Evolutionary conservation across 257 asterid genomes (phyloP).

Genomic region (Nicotiana tomentosiformis): DNA sequence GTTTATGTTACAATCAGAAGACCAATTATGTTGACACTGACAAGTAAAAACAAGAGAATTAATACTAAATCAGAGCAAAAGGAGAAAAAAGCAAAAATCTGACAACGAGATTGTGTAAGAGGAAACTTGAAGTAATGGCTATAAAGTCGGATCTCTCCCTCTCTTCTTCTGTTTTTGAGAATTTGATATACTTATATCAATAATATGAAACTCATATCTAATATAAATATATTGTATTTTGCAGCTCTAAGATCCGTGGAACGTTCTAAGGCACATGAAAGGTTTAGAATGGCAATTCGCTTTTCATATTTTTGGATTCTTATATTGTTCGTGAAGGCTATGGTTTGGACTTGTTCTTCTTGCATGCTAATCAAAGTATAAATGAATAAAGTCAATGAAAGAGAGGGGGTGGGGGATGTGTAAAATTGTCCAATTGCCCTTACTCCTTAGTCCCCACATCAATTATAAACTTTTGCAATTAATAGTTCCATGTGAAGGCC

Average conservation of each 20-base stretch:
- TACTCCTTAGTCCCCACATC: background rate
- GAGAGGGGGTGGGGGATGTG: background rate
- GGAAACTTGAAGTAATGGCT: background rate
- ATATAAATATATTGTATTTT: no score
- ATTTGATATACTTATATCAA: background rate
- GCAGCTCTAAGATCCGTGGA: background rate
- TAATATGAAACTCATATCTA: background rate
- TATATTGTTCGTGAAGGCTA: background rate
- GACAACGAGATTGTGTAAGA: background rate
- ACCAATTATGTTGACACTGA: background rate
- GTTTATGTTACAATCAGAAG: background rate
- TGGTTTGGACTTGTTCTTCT: background rate
- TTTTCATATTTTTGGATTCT: background rate
- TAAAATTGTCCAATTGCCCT: background rate
- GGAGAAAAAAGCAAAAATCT: background rate
- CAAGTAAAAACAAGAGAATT: background rate
- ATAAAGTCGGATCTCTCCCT: background rate
- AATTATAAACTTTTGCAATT: background rate
- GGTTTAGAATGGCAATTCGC: background rate
- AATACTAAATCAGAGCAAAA: background rate
- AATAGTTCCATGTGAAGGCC: slow-evolving; percentile 15
- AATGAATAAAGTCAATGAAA: slow-evolving; percentile 3
- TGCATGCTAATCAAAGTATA: slow-evolving; percentile 5
- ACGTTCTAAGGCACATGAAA: background rate
- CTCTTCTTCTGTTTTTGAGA: background rate